Evolutionary conservation across 108 stramenopile genomes (phyloP).

Genomic region (Fragilaria radians): DNA sequence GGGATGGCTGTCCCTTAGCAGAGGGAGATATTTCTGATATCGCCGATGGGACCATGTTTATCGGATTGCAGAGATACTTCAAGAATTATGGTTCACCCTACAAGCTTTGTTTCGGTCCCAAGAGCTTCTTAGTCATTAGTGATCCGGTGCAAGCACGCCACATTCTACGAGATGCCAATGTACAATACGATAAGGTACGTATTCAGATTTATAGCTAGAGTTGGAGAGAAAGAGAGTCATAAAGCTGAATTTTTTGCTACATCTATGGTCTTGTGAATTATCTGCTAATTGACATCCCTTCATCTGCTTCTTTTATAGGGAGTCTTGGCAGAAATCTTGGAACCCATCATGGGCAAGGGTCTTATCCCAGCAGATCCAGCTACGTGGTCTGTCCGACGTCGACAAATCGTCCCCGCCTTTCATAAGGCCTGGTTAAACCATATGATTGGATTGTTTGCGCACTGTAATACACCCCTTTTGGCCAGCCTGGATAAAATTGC

Average conservation of each 20-base stretch:
- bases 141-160: slow-evolving; percentile 89
- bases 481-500: slow-evolving; percentile 50
- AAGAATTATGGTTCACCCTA: slow-evolving; percentile 78
- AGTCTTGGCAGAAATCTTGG: slow-evolving; percentile 80
- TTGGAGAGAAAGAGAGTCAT: not conserved
- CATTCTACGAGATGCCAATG: slow-evolving; percentile 80
- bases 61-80: slow-evolving; percentile 85
- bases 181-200: slow-evolving; percentile 74
- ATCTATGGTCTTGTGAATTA: not conserved
- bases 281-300: not conserved
- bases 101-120: slow-evolving; percentile 96
- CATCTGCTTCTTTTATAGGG: slow-evolving; percentile 34
- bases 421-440: slow-evolving; percentile 94
- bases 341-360: slow-evolving; percentile 95
- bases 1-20: slow-evolving; percentile 89
- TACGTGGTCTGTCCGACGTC: slow-evolving; percentile 87
- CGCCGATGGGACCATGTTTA: slow-evolving; percentile 89
- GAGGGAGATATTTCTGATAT: slow-evolving; percentile 87
- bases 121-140: slow-evolving; percentile 90
- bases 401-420: slow-evolving; percentile 93
- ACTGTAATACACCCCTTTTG: slow-evolving; percentile 86
- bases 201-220: slow-evolving; percentile 32
- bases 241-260: too few relatives aligned
- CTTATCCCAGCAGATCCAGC: slow-evolving; percentile 91
- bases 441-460: slow-evolving; percentile 89